phyloP scores from a whole-genome alignment of 1,139 yeast species.

The Diutina scorzettiae region DNA sequence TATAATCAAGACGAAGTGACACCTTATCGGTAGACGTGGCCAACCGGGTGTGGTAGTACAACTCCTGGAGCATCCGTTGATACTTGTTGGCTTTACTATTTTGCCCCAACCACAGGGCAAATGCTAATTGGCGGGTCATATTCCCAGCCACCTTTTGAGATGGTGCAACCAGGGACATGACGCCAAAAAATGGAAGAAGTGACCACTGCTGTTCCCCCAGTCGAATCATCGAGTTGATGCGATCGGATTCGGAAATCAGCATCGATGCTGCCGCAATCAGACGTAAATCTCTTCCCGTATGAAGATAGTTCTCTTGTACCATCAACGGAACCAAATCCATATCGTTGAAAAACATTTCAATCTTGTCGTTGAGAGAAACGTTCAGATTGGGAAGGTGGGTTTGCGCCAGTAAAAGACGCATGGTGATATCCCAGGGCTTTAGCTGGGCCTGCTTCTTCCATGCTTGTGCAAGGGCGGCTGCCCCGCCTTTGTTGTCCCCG shows the following conservation, averaged over 20 bases:
- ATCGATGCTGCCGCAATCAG: slow-evolving; percentile 74
- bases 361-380: slow-evolving; percentile 64
- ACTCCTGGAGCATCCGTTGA: slow-evolving; percentile 67
- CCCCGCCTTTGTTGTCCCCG: slow-evolving; percentile 24
- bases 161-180: slow-evolving; percentile 79
- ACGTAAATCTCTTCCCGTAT: slow-evolving; percentile 46
- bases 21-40: slow-evolving; percentile 65
- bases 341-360: slow-evolving; percentile 86
- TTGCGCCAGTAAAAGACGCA: slow-evolving; percentile 53
- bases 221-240: slow-evolving; percentile 69
- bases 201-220: slow-evolving; percentile 96
- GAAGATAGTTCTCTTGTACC: slow-evolving; percentile 87
- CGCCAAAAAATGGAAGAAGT: slow-evolving; percentile 83
- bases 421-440: slow-evolving; percentile 86
- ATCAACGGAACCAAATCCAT: slow-evolving; percentile 90
- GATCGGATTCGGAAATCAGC: slow-evolving; percentile 70
- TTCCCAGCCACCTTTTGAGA: slow-evolving; percentile 62
- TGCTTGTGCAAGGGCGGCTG: slow-evolving; percentile 42
- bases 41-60: slow-evolving; percentile 79
- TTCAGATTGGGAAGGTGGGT: slow-evolving; percentile 42
- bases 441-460: slow-evolving; percentile 90
- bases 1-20: slow-evolving; percentile 68
- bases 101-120: slow-evolving; percentile 85
- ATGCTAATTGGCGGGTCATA: slow-evolving; percentile 47
- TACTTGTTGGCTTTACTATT: slow-evolving; percentile 77